Conservation (phyloP, 2,329 filamentous ascomycete species). For the Aspergillus hiratsukae region DNA sequence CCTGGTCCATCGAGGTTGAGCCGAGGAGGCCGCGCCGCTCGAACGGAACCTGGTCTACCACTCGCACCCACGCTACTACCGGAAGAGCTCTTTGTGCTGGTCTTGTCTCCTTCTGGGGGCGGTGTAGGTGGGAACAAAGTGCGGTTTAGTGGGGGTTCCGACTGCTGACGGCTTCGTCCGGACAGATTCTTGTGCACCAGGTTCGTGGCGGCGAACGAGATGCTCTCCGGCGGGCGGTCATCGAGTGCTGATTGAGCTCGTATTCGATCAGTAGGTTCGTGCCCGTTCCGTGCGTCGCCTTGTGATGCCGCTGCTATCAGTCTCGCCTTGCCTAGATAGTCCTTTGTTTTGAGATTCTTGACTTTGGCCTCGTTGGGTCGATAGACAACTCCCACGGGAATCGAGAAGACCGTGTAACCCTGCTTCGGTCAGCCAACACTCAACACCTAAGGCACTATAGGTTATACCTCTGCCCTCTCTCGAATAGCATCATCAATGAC, state of each 20-base stretch:
- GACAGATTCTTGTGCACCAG: slow-evolving; percentile 81
- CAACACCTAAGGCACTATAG: background rate
- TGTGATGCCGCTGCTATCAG: slow-evolving; percentile 84
- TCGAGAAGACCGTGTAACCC: slow-evolving; percentile 98
- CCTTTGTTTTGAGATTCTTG: slow-evolving; percentile 94
- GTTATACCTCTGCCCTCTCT: slow-evolving; percentile 78
- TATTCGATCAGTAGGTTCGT: slow-evolving; percentile 63
- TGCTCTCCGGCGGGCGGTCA: slow-evolving; percentile 74
- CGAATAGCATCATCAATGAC: slow-evolving; percentile 96
- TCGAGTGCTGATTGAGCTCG: slow-evolving; percentile 46
- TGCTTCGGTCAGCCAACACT: slow-evolving; percentile 33
- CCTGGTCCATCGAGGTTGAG: slow-evolving; percentile 36
- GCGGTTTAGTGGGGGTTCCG: slow-evolving; percentile 72
- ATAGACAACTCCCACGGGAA: slow-evolving; percentile 92
- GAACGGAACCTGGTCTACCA: slow-evolving; percentile 47
- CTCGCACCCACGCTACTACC: slow-evolving; percentile 29
- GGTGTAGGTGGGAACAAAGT: slow-evolving; percentile 97
- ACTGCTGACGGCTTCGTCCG: slow-evolving; percentile 73
- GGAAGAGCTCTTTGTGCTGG: slow-evolving; percentile 25
- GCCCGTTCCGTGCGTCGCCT: slow-evolving; percentile 75
- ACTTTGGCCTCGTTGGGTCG: slow-evolving; percentile 96
- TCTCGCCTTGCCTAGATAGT: slow-evolving; percentile 94
- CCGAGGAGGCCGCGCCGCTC: slow-evolving; percentile 45
- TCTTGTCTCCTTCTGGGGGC: slow-evolving; percentile 80
- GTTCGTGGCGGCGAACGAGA: slow-evolving; percentile 90